Evolutionary conservation across 306 rosid species (phyloP), one percentile per base, ranked within the genome.

Genomic region (Astragalus glycyphyllos): DNA sequence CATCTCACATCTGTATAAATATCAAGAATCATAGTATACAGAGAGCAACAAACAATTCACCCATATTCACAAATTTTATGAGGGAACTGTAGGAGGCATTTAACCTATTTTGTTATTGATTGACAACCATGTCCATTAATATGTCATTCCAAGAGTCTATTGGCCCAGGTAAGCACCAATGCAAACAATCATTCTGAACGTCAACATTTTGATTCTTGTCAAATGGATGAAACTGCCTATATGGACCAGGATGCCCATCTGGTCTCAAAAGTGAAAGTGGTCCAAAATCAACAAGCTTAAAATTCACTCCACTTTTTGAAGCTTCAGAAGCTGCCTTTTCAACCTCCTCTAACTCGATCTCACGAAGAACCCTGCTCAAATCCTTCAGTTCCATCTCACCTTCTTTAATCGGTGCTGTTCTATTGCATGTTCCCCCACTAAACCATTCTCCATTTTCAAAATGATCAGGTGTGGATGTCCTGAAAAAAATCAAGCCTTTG

Each of bases 151-250:
- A 95, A 23, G 89, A 74, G 56, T 95, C 97, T 20, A 95, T 91
- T 14, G 99, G 97, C 34, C 99, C 99, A 0, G 99, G 99, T 23
- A 91, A 83, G 79, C 99, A 95, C 99, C 99, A 95, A 77, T 95
- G 99, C 84, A 95, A 58, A 78, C 99, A 95, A 86, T 95, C 99
- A 42, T 55, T 89, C 87, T 83, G 96, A 37, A 89, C 86, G 62
- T 79, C 77, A 9, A 80, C 87, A 26, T 85, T 81, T 76, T 81
- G 56, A 62, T 54, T 84, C 9, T 62, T 67, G 4, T 83, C 96
- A 75, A 80, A 95, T 57, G 97, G 99, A 65, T 89, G 86, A 76
- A 75, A 95, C 63, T 82, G 71, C 78, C 99, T 79, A 69, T 86
- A 95, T 6, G 93, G 81, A 26, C 99, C 99, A 45, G 99, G 99